These are phyloP conservation scores for Bipolaris gigantea DNA, from an alignment of 2,329 filamentous ascomycete species.

Conservation along the genomic window DNA sequence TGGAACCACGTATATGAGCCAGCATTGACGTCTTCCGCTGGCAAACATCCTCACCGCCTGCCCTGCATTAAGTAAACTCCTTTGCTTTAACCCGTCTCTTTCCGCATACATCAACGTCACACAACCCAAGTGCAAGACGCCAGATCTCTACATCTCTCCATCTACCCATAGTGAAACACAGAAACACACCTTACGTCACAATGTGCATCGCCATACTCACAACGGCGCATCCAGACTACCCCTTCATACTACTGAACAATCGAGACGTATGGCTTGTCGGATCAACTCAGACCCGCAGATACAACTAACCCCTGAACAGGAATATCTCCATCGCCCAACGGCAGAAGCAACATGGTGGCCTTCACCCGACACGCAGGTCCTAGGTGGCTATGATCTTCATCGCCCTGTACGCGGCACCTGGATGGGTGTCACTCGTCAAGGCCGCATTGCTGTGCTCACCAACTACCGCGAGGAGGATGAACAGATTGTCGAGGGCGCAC, in stretches of 20 bases:
- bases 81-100: slow-evolving; percentile 13
- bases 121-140: neutral
- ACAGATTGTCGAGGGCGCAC: slow-evolving; percentile 48
- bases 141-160: neutral
- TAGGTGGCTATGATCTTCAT: slow-evolving; percentile 64
- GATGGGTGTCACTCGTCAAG: slow-evolving; percentile 64
- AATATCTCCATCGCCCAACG: slow-evolving; percentile 65
- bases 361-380: slow-evolving; percentile 56
- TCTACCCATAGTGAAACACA: neutral
- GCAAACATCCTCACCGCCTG: slow-evolving; percentile 34
- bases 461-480: slow-evolving; percentile 62
- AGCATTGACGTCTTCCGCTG: slow-evolving; percentile 18
- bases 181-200: neutral
- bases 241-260: slow-evolving; percentile 56
- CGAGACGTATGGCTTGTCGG: slow-evolving; percentile 47
- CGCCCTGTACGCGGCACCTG: slow-evolving; percentile 64
- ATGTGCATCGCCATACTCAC: slow-evolving; percentile 56
- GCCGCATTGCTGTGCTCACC: slow-evolving; percentile 64
- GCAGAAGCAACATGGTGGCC: slow-evolving; percentile 63
- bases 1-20: slow-evolving; percentile 39
- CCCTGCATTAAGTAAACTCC: slow-evolving; percentile 12
- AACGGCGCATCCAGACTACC: slow-evolving; percentile 53
- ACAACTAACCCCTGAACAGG: slow-evolving; percentile 44
- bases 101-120: slow-evolving; percentile 13
- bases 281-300: too few relatives aligned